Base-by-base conservation (phyloP, 352 stramenopile species). In the Plasmopara halstedii region DNA sequence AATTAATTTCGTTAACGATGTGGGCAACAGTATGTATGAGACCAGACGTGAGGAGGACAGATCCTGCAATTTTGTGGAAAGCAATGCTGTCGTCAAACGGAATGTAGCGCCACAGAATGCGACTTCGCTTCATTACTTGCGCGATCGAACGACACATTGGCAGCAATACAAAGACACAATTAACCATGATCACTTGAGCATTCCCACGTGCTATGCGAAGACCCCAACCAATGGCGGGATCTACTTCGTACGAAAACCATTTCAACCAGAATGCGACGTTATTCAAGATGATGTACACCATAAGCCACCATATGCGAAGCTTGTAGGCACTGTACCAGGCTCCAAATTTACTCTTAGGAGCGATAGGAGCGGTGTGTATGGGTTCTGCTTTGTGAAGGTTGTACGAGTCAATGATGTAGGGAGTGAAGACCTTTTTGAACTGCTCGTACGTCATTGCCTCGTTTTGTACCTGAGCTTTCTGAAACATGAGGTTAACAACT, bases 121-220 rank as follows among this genome's bases (percentile, higher is more conserved):
- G 58, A 23, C 66, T 83, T 26, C 68, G 62, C 58, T 86, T 85
- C 60, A 88, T 73, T 34, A 88, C 69, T 21, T 77, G 62, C 21
- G 73, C 76, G 49, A 92, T 85, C 1, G 69, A 85, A 46, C 77
- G 80, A 20, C 74, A 86, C 73, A 92, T 89, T 17, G 80, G 75
- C 11, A 89, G 36, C 17, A 92, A 61, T 23, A 92, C 76, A 35
- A 92, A 78, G 2, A 78, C 49, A 34, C 67, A 77, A 54, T 89
- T 89, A 25, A 92, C 52, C 74, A 89, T 88, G 6, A 58, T 70
- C 9, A 92, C 66, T 47, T 92, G 80, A 4, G 80, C 78, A 48
- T 70, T 85, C 18, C 67, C 77, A 43, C 73, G 70, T 6, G 80
- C 80, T 45, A 92, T 71, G 20, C 78, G 69, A 19, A 88, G 58